Evolutionary conservation across 768 basidiomycete species (phyloP), one percentile per base, ranked within the genome.

Genomic region (Pulveroboletus sp.): DNA sequence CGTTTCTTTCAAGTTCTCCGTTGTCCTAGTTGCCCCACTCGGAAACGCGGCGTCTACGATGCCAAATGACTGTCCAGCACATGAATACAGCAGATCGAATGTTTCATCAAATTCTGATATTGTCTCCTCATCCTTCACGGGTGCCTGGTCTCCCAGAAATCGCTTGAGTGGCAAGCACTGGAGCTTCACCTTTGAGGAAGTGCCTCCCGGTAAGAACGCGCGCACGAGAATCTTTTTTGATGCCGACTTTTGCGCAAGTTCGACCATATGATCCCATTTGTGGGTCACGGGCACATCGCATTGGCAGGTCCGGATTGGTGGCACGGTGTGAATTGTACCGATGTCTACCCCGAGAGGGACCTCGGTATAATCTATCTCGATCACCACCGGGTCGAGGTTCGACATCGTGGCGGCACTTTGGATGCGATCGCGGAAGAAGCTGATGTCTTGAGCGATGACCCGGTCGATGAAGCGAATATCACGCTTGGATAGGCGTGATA

Each of bases 201-300:
- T 53, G 24, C 64, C 64, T 7, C 52, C 56, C 6, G 64, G 64
- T 11, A 65, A 51, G 40, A 68, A 55, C 20, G 66, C 59, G 34
- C 64, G 64, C 19, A 68, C 49, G 27, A 68, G 59, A 20, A 68
- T 24, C 14, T 46, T 52, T 19, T 50, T 63, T 19, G 50, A 47
- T 10, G 49, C 20, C 40, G 64, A 53, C 34, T 53, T 61, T 20
- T 53, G 58, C 32, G 61, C 66, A 5, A 68, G 48, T 17, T 68
- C 64, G 32, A 66, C 20, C 61, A 66, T 55, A 21, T 59, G 43
- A 7, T 53, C 21, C 64, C 64, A 66, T 24, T 64, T 68, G 46
- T 55, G 54, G 17, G 40, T 27, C 38, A 66, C 40, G 29, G 48
- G 23, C 8, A 10, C 17, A 34, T 68, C 61, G 34, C 66, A 64